These are phyloP conservation scores for Bipolaris zeicola DNA, from an alignment of 2,329 filamentous ascomycete species.

Conservation along the genomic window DNA sequence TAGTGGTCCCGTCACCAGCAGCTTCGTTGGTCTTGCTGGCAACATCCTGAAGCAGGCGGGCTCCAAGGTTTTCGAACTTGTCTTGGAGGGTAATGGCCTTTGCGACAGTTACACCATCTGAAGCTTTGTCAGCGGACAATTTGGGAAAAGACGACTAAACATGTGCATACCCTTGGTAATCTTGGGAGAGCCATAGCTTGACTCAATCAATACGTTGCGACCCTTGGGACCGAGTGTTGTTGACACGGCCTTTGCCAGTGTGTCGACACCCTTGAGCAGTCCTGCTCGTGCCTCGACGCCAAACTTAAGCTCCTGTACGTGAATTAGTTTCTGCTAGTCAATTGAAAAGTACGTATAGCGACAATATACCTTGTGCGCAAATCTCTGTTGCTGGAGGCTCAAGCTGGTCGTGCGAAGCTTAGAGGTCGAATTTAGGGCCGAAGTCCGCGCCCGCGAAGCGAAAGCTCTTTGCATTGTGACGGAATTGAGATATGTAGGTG, in stretches of 20 bases:
- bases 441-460: slow-evolving; percentile 77
- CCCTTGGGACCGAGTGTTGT: slow-evolving; percentile 98
- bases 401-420: slow-evolving; percentile 60
- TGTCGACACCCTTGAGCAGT: slow-evolving; percentile 93
- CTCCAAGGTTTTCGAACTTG: slow-evolving; percentile 99
- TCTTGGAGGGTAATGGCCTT: slow-evolving; percentile 92
- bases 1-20: slow-evolving; percentile 97
- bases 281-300: slow-evolving; percentile 91
- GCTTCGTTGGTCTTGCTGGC: slow-evolving; percentile 99
- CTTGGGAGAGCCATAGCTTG: slow-evolving; percentile 97
- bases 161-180: slow-evolving; percentile 86
- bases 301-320: slow-evolving; percentile 87
- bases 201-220: slow-evolving; percentile 97
- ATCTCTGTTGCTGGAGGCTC: slow-evolving; percentile 86
- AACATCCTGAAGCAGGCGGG: slow-evolving; percentile 94
- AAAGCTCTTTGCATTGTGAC: slow-evolving; percentile 93
- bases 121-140: slow-evolving; percentile 21
- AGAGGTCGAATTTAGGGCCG: slow-evolving; percentile 72
- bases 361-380: slow-evolving; percentile 86
- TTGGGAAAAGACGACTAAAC: neutral
- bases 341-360: slow-evolving; percentile 1
- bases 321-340: slow-evolving; percentile 2
- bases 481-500: slow-evolving; percentile 27
- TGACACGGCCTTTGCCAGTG: slow-evolving; percentile 91
- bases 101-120: slow-evolving; percentile 60